Evolutionary conservation across 208 protist species (phyloP), one percentile per base, ranked within the genome.

Genomic region (Trypanosoma mega): DNA sequence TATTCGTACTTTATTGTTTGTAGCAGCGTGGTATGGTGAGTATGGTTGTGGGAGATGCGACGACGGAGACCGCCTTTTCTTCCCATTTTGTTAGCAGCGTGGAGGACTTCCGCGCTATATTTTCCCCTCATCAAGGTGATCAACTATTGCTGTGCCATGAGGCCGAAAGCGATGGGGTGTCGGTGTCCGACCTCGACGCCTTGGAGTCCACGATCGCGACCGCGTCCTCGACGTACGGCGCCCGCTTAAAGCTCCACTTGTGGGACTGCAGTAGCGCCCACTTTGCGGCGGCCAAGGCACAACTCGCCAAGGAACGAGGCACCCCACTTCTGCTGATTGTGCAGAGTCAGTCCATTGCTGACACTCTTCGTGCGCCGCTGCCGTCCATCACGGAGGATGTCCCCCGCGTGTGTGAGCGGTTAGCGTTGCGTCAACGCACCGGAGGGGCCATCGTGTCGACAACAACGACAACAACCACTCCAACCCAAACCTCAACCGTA

Each of bases 81-180:
- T 70, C 68, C 21, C 49, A 23, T 11, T 31, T 81, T 20, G 66
- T 93, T 18, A 63, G 72, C 6, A 88, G 76, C 54, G 78, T 77
- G 33, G 55, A 72, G 2, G 77, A 82, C 34, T 93, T 93, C 46
- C 50, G 51, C 7, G 46, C 64, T 18, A 34, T 90, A 33, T 93
- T 93, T 43, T 37, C 55, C n/a, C 46, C 64, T 3, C 37, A 48
- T 39, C 47, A 39, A 16, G 14, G 8, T 44, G 64, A 70, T 31
- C 48, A 48, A 14, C 71, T 94, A 29, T 43, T 94, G 31, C 46
- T 94, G 8, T 94, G 82, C 67, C 89, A 90, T 60, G 87, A 94
- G 46, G 39, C 62, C 2, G 55, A 73, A 4, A 46, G 39, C 33
- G 87, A 91, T 47, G 50, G 20, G 3, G 72, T 94, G 18, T 81